Evolutionary conservation across 1,284 basidiomycete genomes (phyloP), one percentile per base, ranked within the genome.

Genomic region (Lentinula novae-zelandiae): DNA sequence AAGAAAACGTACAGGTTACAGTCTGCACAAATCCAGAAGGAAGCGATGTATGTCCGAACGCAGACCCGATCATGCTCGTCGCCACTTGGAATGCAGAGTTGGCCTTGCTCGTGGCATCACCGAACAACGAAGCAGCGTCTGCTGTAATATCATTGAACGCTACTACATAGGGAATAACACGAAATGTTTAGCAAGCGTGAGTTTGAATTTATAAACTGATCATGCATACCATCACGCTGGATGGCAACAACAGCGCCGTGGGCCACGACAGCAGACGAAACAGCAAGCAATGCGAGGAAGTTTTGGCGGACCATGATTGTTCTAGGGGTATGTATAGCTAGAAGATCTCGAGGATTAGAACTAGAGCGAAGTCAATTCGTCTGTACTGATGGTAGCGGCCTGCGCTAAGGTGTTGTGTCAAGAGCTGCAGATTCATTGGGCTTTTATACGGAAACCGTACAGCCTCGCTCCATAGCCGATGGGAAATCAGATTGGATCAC

Each of bases 361-460:
- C 13, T 27, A 7, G 39, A 33, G 22, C 53, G 53, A 54, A 54
- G 39, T 54, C 53, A 54, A 54, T 54, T 44, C 53, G 53, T 42
- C 9, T 33, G 38, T 33, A 20, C 12, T 15, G 34, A 39, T 53
- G 20, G 20, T 54, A 42, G 53, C 53, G 53, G 12, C 53, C 53
- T 54, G 53, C 53, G 53, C 53, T 54, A 40, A 40, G 22, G n/a
- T 27, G 8, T 15, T 6, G 20, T 20, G 2, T 9, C 6, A 20
- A 9, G 39, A 34, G 10, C 42, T 50, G 52, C 6, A 20, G 49
- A 5, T 51, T 7, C 20, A 12, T 52, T 15, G 12, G n/a, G 50
- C 9, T 39, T 38, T 53, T 39, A 39, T 38, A 40, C 20, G 7
- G 8, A 20, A 38, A 27, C 36, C 4, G 52, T 39, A 38, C 36